Percentiles rank a stretch among this genome's conserved stretches.
phyloP scores from a whole-genome alignment of 2,329 filamentous ascomycete species.

The Alternaria sp. region DNA sequence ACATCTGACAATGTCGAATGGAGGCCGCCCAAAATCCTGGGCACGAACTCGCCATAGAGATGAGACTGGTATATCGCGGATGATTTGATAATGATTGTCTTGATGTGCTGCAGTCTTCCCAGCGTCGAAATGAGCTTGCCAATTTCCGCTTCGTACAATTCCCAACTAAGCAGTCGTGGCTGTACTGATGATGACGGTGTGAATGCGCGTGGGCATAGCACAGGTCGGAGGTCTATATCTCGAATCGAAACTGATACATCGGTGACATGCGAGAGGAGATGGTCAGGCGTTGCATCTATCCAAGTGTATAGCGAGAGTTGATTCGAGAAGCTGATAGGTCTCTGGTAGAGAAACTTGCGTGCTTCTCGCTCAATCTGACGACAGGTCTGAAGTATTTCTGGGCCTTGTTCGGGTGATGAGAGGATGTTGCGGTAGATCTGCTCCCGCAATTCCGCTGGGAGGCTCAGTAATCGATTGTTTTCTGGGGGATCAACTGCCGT shows the following conservation, averaged over 20 bases:
- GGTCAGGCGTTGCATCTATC: neutral
- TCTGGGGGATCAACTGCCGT: neutral
- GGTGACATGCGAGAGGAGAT: neutral
- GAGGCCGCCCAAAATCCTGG: neutral
- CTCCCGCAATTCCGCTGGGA: constrained; percentile 43
- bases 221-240: neutral
- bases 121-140: neutral
- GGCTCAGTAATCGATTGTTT: neutral
- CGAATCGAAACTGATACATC: neutral
- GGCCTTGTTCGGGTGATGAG: constrained; percentile 18
- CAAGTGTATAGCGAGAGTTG: neutral
- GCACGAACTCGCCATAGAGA: neutral
- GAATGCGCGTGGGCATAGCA: neutral
- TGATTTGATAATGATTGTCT: neutral
- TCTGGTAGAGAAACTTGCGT: constrained; percentile 38
- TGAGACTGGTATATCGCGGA: neutral
- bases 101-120: neutral
- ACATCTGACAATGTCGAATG: accelerated
- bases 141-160: neutral
- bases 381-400: constrained; percentile 33
- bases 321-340: constrained; percentile 33
- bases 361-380: constrained; percentile 37
- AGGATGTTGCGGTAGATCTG: constrained; percentile 38
- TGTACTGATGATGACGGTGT: neutral
- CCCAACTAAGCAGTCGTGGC: neutral